phyloP scores from a whole-genome alignment of 2,329 filamentous ascomycete genomes.

The Beauveria sp. region DNA sequence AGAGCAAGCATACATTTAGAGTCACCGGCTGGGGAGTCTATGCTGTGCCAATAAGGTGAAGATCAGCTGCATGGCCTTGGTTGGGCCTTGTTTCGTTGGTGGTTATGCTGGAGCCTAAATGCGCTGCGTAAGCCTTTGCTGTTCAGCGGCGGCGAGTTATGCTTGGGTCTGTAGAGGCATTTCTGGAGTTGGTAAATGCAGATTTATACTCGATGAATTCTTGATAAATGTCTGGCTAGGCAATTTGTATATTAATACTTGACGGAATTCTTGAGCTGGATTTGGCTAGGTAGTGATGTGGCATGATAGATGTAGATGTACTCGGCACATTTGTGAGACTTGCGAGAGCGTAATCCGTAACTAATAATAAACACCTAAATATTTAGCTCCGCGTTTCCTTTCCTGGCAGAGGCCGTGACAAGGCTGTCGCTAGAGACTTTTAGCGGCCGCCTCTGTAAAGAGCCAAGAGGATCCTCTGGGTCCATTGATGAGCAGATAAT shows the following conservation, averaged over 20 bases:
- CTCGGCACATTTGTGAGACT: not conserved
- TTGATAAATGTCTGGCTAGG: not conserved
- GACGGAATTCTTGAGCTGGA: not conserved
- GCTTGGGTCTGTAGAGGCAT: too few relatives aligned
- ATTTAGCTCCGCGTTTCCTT: too few relatives aligned
- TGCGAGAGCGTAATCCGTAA: too few relatives aligned
- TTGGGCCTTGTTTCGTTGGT: not conserved
- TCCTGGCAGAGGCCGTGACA: not conserved
- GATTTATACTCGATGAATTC: not conserved
- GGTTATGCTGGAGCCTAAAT: constrained; percentile 1
- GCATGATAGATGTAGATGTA: not conserved
- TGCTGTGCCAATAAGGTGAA: not conserved
- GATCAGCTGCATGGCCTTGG: not conserved
- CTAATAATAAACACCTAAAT: too few relatives aligned
- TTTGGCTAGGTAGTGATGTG: too few relatives aligned
- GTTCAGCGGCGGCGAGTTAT: not conserved
- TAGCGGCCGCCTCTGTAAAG: not conserved
- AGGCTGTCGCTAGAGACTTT: constrained; percentile 2
- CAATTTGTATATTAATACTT: not conserved
- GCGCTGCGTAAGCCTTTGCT: not conserved
- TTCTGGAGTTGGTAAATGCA: not conserved
- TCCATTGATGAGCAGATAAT: too few relatives aligned
- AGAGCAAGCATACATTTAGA: not conserved
- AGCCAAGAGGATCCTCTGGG: not conserved
- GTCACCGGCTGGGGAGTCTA: not conserved